Evolutionary conservation across 2,329 filamentous ascomycete species (phyloP).

Genomic region (Botrytis hyacinthi): DNA sequence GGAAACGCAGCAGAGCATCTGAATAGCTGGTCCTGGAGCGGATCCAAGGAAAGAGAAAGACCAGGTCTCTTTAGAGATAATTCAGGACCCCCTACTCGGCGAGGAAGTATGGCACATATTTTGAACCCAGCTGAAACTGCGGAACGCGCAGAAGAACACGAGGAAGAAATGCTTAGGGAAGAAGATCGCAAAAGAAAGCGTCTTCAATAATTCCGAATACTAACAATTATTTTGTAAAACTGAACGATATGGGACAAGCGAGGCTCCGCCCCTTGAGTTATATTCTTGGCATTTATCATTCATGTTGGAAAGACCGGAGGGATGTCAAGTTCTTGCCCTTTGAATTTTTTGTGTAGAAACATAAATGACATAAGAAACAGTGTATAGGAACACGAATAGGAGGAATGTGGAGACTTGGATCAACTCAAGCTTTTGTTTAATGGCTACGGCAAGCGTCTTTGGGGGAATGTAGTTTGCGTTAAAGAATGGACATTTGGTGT

Average conservation of each 20-base stretch:
- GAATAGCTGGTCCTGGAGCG: constrained; percentile 39
- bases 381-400: not conserved
- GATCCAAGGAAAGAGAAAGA: constrained; percentile 34
- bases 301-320: not conserved
- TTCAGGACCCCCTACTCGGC: constrained; percentile 60
- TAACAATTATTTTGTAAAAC: not conserved
- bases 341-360: not conserved
- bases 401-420: not conserved
- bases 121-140: constrained; percentile 68
- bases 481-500: not conserved
- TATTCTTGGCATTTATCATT: not conserved
- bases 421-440: constrained; percentile 2
- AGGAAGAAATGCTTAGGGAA: constrained; percentile 56
- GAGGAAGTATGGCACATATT: constrained; percentile 71
- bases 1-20: constrained; percentile 36
- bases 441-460: constrained; percentile 4
- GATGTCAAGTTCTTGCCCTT: not conserved
- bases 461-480: not conserved
- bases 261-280: not conserved
- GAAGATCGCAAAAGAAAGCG: constrained; percentile 62
- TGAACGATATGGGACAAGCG: not conserved
- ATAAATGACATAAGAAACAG: not conserved
- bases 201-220: constrained; percentile 35
- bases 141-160: constrained; percentile 63
- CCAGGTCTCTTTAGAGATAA: constrained; percentile 42